Conservation (phyloP, 371 early-diverging fungal species). For the Circinella umbellata region DNA sequence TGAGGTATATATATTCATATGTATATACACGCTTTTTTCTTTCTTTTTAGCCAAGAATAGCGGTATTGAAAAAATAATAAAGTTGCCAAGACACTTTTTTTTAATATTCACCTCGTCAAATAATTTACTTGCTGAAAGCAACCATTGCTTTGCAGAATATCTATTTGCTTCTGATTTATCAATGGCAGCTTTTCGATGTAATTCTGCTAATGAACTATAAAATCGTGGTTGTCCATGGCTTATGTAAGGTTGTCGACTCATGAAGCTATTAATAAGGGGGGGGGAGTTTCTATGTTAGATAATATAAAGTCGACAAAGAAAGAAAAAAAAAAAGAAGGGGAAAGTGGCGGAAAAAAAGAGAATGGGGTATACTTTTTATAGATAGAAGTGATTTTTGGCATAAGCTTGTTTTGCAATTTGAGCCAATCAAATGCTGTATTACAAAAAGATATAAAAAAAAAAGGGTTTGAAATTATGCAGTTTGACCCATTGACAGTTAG, state of each 20-base stretch:
- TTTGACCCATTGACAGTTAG: too few relatives aligned
- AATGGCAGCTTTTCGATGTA: slow-evolving; percentile 20
- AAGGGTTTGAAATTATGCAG: too few relatives aligned
- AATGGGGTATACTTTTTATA: too few relatives aligned
- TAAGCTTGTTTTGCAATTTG: too few relatives aligned
- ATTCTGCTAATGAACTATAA: slow-evolving; percentile 10
- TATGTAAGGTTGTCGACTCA: slow-evolving; percentile 6
- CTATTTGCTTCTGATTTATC: slow-evolving; percentile 21
- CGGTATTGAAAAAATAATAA: neutral
- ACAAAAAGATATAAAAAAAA: too few relatives aligned
- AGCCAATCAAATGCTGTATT: too few relatives aligned
- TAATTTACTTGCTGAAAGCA: slow-evolving; percentile 14
- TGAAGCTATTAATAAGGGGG: neutral
- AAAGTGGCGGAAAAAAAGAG: too few relatives aligned
- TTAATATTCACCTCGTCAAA: slow-evolving; percentile 21
- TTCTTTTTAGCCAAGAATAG: neutral
- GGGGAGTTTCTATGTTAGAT: neutral
- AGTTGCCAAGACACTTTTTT: slow-evolving; percentile 3
- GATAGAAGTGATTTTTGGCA: too few relatives aligned
- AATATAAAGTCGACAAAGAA: neutral
- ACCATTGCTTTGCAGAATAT: slow-evolving; percentile 24
- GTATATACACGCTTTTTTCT: neutral
- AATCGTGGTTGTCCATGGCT: slow-evolving; percentile 5
- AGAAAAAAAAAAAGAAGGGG: neutral
- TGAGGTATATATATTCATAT: neutral